Percentiles rank a stretch among this genome's conserved stretches.
Evolutionary conservation across 2,329 filamentous ascomycete species (phyloP).

Genomic region (Penicillium griseofulvum): DNA sequence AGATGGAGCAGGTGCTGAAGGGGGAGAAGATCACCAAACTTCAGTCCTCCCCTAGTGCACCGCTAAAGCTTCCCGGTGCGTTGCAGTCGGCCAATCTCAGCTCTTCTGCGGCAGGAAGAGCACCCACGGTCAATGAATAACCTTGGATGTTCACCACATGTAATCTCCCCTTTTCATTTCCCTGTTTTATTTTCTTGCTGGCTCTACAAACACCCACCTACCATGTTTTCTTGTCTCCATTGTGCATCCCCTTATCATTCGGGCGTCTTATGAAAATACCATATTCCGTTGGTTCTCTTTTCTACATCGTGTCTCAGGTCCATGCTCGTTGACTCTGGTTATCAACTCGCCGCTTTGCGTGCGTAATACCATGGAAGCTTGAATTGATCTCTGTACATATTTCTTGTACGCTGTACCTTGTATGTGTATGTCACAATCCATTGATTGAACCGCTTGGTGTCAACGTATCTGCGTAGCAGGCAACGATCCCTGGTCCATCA

Average conservation of each 20-base stretch:
- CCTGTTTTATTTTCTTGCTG: constrained; percentile 4
- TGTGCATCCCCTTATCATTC: constrained; percentile 23
- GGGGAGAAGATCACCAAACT: constrained; percentile 78
- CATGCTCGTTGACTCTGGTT: background rate
- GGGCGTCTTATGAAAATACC: constrained; percentile 27
- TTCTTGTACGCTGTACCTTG: constrained; percentile 1
- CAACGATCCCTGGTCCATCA: no score
- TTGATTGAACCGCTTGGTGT: background rate
- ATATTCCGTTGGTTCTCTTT: constrained; percentile 10
- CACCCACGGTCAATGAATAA: constrained; percentile 25
- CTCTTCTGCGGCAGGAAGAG: constrained; percentile 23
- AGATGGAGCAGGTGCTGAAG: constrained; percentile 85
- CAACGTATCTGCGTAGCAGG: no score
- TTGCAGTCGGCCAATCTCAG: constrained; percentile 33
- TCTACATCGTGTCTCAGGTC: background rate
- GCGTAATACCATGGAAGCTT: background rate
- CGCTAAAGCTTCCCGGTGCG: constrained; percentile 66
- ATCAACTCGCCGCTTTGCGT: background rate
- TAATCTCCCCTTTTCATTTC: constrained; percentile 4
- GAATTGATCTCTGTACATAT: constrained; percentile 3
- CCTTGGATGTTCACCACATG: no score
- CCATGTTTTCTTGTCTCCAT: background rate
- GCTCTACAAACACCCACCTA: background rate
- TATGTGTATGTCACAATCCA: background rate
- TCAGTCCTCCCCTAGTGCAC: constrained; percentile 50